These are phyloP conservation scores for Fusarium tuaranense DNA, from an alignment of 2,329 filamentous ascomycete species.

Conservation along the genomic window DNA sequence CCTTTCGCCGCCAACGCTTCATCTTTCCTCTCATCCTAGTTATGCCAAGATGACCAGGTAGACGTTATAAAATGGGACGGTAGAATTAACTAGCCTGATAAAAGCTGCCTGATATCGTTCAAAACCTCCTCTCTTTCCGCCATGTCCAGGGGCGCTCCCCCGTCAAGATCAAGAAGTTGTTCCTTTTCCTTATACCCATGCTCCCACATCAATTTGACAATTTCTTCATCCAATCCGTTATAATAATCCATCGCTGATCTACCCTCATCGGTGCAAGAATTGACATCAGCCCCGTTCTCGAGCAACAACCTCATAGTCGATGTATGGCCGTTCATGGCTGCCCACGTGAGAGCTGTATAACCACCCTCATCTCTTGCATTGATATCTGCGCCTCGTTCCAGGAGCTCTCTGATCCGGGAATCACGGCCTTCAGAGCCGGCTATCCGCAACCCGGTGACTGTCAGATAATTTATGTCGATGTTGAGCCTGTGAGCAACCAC, in stretches of 20 bases:
- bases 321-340: neutral
- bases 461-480: neutral
- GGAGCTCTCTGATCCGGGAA: neutral
- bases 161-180: neutral
- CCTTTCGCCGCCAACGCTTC: neutral
- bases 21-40: neutral
- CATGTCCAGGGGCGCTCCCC: neutral
- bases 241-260: neutral
- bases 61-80: neutral
- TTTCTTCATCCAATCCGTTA: neutral
- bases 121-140: neutral
- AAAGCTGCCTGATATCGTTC: neutral
- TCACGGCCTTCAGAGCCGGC: neutral
- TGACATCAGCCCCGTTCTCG: neutral
- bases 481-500: neutral
- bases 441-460: neutral
- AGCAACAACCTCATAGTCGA: neutral
- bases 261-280: neutral
- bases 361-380: neutral
- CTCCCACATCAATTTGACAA: neutral
- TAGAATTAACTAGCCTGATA: neutral
- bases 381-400: neutral
- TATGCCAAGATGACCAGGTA: neutral
- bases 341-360: neutral
- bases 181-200: neutral